These are phyloP conservation scores for Tuber melanosporum DNA, from an alignment of 495 filamentous ascomycete genomes.

Conservation along the genomic window DNA sequence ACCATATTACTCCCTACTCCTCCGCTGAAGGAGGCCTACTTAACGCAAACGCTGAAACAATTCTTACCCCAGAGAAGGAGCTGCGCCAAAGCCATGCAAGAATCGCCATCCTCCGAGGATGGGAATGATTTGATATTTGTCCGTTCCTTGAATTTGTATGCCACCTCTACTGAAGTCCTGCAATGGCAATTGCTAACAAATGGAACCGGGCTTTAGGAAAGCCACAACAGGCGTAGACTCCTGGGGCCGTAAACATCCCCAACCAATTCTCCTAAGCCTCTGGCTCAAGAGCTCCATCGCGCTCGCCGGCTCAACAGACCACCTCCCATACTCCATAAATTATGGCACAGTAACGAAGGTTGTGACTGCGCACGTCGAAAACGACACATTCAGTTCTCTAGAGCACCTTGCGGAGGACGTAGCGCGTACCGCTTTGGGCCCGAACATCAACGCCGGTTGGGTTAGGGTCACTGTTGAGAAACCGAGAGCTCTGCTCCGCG, in stretches of 20 bases:
- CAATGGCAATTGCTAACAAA: conserved; percentile 20
- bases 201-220: conserved; percentile 20
- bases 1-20: not conserved
- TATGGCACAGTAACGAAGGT: conserved; percentile 38
- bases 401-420: conserved; percentile 38
- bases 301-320: conserved; percentile 41
- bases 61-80: not conserved
- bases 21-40: not conserved
- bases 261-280: conserved; percentile 38
- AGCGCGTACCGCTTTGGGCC: conserved; percentile 26
- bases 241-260: conserved; percentile 34
- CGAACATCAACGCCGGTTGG: conserved; percentile 34
- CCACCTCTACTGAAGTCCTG: not conserved
- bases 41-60: not conserved
- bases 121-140: conserved; percentile 41
- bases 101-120: conserved; percentile 39
- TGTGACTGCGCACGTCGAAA: conserved; percentile 35
- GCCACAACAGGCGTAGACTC: conserved; percentile 40
- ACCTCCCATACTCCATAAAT: conserved; percentile 41
- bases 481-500: conserved; percentile 39
- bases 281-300: conserved; percentile 40
- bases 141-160: conserved; percentile 38
- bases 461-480: conserved; percentile 39
- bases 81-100: conserved; percentile 23
- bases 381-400: conserved; percentile 27